Base-by-base conservation (phyloP, 2,329 filamentous ascomycete genomes). In the Ophiostoma himal-ulmi region DNA sequence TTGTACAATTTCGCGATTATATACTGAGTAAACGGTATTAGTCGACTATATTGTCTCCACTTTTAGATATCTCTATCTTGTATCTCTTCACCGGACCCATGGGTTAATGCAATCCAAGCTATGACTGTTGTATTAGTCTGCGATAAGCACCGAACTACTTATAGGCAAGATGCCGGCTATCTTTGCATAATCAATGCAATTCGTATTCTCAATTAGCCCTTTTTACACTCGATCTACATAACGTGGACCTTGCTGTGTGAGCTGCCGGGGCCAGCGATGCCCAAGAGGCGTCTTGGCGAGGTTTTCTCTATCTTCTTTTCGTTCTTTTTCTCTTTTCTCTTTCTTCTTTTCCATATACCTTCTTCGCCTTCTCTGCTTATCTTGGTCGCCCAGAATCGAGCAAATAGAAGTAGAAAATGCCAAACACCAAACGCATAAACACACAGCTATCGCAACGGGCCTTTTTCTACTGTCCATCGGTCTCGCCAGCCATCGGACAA, bases 401-500 rank as follows among this genome's bases (percentile, higher is more conserved):
- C 5, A 39, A 10, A 8, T 39, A 7, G 17, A 48, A 48, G 44
- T 48, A 20, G 44, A 48, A 48, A 48, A 48, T 48, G 17, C n/a
- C 44, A 48, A 6, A n/a, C 44, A 20, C 44, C 44, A 5, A 48
- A 20, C n/a, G n/a, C 41, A 44, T 44, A 22, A 22, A 22, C 7
- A 10, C 48, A 26, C 52, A 26, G n/a, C n/a, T 22, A 4, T 57
- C 52, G n/a, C 22, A 17, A 2, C 26, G 26, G 26, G n/a, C 20
- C 57, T 60, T 62, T 62, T 36, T 62, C 26, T 34, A 62, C 26
- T 13, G 8, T 62, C 54, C 22, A 17, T n/a, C 52, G 22, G 57
- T 62, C 57, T 17, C 57, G 26, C 57, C 57, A 26, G 26, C 57
- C 26, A 62, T 62, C 57, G 57, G 57, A 62, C 57, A 62, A 62